Evolutionary conservation across 495 filamentous ascomycete genomes (phyloP), one percentile per base, ranked within the genome.

Genomic region (Gamarada debralockiae): DNA sequence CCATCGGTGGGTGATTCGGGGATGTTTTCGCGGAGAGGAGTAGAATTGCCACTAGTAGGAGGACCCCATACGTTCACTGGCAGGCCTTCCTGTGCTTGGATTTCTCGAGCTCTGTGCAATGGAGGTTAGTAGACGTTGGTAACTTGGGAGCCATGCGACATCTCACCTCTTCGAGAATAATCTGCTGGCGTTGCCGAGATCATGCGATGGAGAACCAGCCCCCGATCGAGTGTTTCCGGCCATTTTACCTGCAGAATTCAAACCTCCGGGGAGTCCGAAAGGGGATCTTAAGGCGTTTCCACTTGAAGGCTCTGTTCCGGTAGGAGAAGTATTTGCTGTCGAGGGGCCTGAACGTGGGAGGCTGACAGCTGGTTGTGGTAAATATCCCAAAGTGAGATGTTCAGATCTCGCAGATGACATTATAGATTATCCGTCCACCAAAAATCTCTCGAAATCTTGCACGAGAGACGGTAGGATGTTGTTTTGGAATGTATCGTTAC

Each of bases 1-100:
- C 87, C 92, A 70, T 97, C 93, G 61, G 89, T 90, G 48, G 87
- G 90, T n/a, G 91, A 95, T 72, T 98, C 93, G 57, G 93, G 95
- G 47, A 97, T 96, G 50, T 93, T 96, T 71, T 97, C 93, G 55
- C 93, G 87, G 51, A 98, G 79, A 55, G 93, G 95, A 18, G 93
- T 97, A 40, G 93, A 96, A 72, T 95, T 86, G 50, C 90, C 92
- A 66, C 91, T 95, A 27, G 95, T 92, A 48, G 93, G 93, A 34
- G 93, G 92, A 24, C 90, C 92, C 93, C 95, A 97, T 23, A 92
- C 82, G 66, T 87, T 90, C 45, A 89, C 78, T 57, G 85, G 83
- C 55, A 95, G 69, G 37, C 75, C 75, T 77, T 97, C 95, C 72
- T 97, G 91, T 33, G 91, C 91, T 73, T 97, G 95, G 56, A 97